Evolutionary conservation across 116 monocot genomes (phyloP), one percentile per base, ranked within the genome.

Genomic region (Iris pallida): DNA sequence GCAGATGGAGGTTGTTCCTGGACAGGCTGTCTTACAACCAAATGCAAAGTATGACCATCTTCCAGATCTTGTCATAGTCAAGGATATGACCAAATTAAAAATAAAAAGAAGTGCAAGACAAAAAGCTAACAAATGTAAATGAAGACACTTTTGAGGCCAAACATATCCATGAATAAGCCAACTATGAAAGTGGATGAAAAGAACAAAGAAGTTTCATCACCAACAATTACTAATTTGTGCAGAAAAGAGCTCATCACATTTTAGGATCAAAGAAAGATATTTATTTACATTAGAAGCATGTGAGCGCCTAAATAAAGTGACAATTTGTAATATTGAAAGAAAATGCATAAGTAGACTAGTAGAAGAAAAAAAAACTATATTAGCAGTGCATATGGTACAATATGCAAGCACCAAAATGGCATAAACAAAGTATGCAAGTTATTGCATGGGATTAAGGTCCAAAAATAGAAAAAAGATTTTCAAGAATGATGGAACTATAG

Each of bases 11-110:
- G 42, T 76, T 92, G 86, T 66, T 53, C 69, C 47, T 82, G 81
- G 40, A 72, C 58, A 30, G 86, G 80, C 55, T 90, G 96, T 54
- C 86, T 83, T 68, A 76, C 82, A 78, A 96, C 96, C 72, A 96
- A 78, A 83, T 96, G 96, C 57, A 96, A 69, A 40, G 92, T 91
- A 75, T 89, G 82, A 14, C 96, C 96, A 77, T 91, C 85, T 75
- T 96, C 92, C 59, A 91, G 62, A 60, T 96, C 91, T 96, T 75
- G 8, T 57, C 5, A 66, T 45, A 69, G 73, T 82, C 43, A 82
- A 79, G 72, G 60, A 68, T 45, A 68, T 16, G 69, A 53, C 57
- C 4, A 68, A 42, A 18, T 72, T 56, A 70, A 63, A 20, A 46
- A 43, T 59, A 16, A 70, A 5, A 41, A 16, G 47, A 63, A 17